phyloP scores from a whole-genome alignment of 495 filamentous ascomycete species.

The Penicillium manginii region DNA sequence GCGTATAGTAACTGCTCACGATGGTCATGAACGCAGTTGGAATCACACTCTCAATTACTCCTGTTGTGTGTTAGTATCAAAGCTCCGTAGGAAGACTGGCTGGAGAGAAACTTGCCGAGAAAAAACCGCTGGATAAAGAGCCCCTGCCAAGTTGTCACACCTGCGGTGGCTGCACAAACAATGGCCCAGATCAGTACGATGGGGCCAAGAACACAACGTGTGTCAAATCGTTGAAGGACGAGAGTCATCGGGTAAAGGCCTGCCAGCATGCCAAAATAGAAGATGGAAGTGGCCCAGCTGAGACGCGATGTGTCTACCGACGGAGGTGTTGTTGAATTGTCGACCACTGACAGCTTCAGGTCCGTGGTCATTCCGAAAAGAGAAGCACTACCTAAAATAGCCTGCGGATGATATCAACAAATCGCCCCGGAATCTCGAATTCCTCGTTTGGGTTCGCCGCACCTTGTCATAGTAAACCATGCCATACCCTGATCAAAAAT shows the following conservation, averaged over 20 bases:
- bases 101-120: constrained; percentile 42
- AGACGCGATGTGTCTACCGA: constrained; percentile 63
- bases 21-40: constrained; percentile 72
- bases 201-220: constrained; percentile 62
- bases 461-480: constrained; percentile 81
- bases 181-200: constrained; percentile 69
- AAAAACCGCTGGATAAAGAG: constrained; percentile 74
- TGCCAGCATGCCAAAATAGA: constrained; percentile 79
- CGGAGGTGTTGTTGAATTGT: constrained; percentile 57
- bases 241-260: constrained; percentile 76
- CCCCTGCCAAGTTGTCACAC: constrained; percentile 64
- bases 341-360: constrained; percentile 55
- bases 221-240: constrained; percentile 65
- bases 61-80: constrained; percentile 33
- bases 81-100: background rate
- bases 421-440: background rate
- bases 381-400: constrained; percentile 70
- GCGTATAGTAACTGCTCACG: constrained; percentile 67
- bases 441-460: background rate
- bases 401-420: constrained; percentile 41
- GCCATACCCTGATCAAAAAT: constrained; percentile 55
- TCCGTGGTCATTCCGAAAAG: constrained; percentile 79
- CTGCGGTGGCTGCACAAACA: constrained; percentile 69
- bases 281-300: constrained; percentile 75
- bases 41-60: constrained; percentile 68